Evolutionary conservation across 345 rosid species (phyloP), one percentile per base, ranked within the genome.

Genomic region (Eucalyptus viminalis): DNA sequence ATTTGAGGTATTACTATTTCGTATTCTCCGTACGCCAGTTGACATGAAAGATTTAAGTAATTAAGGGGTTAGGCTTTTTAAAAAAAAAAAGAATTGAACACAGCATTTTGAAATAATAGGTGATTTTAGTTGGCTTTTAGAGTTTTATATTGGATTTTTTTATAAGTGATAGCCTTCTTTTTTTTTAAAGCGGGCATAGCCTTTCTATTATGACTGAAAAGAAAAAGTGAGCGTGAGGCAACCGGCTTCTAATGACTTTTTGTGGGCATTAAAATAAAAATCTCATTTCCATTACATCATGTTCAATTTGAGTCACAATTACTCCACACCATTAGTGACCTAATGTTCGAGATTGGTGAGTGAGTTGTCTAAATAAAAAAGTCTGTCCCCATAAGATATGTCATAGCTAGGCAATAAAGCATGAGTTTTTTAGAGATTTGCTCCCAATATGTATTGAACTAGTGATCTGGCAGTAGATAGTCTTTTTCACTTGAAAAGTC

Each of bases 221-320:
- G 22, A 51, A 51, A 54, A 54, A 21, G 60, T n/a, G 9, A 62
- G 72, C 9, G 19, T 14, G 16, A 54, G 34, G n/a, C 34, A 0
- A 13, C 34, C 9, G 8, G 69, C 69, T 29, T 29, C 34, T 29
- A 62, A 27, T n/a, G 31, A 27, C 14, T 16, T 60, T 60, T 29
- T 12, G n/a, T 3, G 16, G 67, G 69, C 69, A 12, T 11, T 29
- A 4, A 13, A 62, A 27, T 29, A 27, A 62, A 13, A 14, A 62
- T 25, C 6, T 58, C 65, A 58, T 58, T 10, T 25, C 2, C 6
- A 2, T 24, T 10, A 5, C 1, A 25, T 0, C 13, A 62, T 4
- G 5, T 62, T 14, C 9, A 3, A 14, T 29, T 62, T 62, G 34
- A 62, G 15, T 14, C 9, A 29, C 14, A 62, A 29, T 29, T 62